These are phyloP conservation scores for Hypoxylon rickii DNA, from an alignment of 495 filamentous ascomycete genomes.

Conservation along the genomic window DNA sequence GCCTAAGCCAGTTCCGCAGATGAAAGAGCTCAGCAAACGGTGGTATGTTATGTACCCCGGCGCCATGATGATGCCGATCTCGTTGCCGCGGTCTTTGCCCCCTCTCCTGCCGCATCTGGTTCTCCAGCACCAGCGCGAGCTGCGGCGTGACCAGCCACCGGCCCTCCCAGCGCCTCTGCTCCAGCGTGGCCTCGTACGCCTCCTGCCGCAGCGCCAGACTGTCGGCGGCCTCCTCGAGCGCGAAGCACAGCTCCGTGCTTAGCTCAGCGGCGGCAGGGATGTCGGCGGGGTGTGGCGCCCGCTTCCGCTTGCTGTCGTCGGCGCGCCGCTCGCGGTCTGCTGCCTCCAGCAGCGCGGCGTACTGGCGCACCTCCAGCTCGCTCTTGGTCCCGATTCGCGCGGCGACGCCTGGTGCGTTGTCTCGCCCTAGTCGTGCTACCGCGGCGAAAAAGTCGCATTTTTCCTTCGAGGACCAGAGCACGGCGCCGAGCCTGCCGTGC, in stretches of 20 bases:
- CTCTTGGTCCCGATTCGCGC: conserved; percentile 70
- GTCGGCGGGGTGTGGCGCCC: conserved; percentile 45
- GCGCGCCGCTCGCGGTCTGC: conserved; percentile 41
- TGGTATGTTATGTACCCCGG: conserved; percentile 46
- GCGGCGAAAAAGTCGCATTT: conserved; percentile 70
- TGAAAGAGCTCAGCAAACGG: conserved; percentile 58
- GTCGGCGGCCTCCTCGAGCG: conserved; percentile 72
- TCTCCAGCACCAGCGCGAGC: conserved; percentile 47
- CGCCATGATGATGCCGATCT: conserved; percentile 24
- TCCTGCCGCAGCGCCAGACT: conserved; percentile 62
- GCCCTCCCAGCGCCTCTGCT: conserved; percentile 56
- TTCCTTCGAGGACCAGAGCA: conserved; percentile 70
- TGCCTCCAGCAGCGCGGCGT: conserved; percentile 63
- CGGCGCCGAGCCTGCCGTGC: conserved; percentile 65
- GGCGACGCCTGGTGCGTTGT: conserved; percentile 65
- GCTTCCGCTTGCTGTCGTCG: conserved; percentile 25
- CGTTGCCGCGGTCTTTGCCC: conserved; percentile 24
- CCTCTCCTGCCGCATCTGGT: conserved; percentile 40
- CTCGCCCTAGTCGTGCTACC: conserved; percentile 64
- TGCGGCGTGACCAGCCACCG: conserved; percentile 54
- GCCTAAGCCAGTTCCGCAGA: conserved; percentile 61
- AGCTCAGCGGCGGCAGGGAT: conserved; percentile 77
- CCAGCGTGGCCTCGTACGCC: conserved; percentile 55
- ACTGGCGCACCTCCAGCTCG: conserved; percentile 71
- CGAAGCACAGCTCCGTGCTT: conserved; percentile 62